A percentile compares a stretch with the other conserved stretches of the same genome.
These are phyloP conservation scores for Euphorbia peplus DNA, from an alignment of 345 rosid species.

Conservation along the genomic window DNA sequence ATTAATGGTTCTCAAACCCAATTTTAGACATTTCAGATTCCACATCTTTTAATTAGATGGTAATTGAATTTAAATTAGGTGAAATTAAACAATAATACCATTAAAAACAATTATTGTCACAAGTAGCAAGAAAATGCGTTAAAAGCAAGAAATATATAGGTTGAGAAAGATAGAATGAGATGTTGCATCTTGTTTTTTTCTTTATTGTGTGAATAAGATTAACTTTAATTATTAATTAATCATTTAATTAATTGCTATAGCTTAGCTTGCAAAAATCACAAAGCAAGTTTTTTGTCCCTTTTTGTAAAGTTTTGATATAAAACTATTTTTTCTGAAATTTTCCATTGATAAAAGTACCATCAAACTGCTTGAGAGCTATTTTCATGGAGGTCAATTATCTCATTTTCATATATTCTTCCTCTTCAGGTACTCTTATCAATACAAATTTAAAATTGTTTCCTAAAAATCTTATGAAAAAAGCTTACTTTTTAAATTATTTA, in stretches of 20 bases:
- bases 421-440: constrained; percentile 14
- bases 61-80: too few species aligned
- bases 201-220: background rate
- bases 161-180: constrained; percentile 35
- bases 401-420: constrained; percentile 6
- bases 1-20: too few species aligned
- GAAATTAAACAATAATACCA: background rate
- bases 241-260: constrained; percentile 14
- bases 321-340: background rate
- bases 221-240: constrained; percentile 11
- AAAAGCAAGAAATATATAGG: constrained; percentile 32
- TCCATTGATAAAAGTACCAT: background rate
- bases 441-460: too few species aligned
- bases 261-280: constrained; percentile 50
- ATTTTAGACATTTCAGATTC: background rate
- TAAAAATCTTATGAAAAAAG: too few species aligned
- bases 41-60: too few species aligned
- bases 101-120: background rate
- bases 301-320: background rate
- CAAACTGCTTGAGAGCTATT: constrained; percentile 32
- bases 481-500: too few species aligned
- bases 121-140: constrained; percentile 32
- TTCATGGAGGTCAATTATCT: constrained; percentile 28
- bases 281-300: constrained; percentile 11
- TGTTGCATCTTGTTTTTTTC: constrained; percentile 32